Base-by-base conservation (phyloP, 495 filamentous ascomycete genomes). In the Aspergillus heteromorphus region DNA sequence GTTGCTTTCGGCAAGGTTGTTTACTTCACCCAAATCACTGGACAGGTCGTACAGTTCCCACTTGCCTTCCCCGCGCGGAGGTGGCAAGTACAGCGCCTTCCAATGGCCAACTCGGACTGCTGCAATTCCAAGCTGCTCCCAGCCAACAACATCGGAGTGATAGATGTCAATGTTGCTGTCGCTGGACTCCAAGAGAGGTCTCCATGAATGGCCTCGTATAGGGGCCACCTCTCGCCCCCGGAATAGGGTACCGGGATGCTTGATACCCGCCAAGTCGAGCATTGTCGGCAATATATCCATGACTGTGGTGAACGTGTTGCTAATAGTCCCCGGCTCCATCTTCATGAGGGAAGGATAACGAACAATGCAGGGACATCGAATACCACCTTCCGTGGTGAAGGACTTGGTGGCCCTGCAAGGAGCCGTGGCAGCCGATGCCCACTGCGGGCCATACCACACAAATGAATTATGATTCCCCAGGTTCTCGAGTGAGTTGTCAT, bases 391-490 rank as follows among this genome's bases (percentile, higher is more conserved):
- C 14, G 78, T 75, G 9, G 77, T 74, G 58, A 68, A 80, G n/a
- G 72, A 69, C 51, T 82, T 81, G 57, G 73, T 78, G 13, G 77
- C 61, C 42, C 78, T 65, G 10, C 68, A 74, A 19, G 81, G 76
- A 8, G 81, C 76, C 14, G 79, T 83, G 5, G 78, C 70, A n/a
- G 79, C 81, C 48, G 78, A 72, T 13, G 76, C 79, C 78, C 80
- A 79, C 14, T 73, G 71, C 7, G 76, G 77, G 2, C 79, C 75
- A 51, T 79, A 80, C 78, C 79, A 81, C 20, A 75, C 72, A 55
- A 80, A 82, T 2, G 70, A 75, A 56, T 79, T 72, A 30, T 64
- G 69, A 21, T 66, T 64, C 6, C 78, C 79, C 31, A 82, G 72
- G 49, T 82, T 83, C 6, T 77, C 76, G 18, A 73, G 56, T 14